Conservation (phyloP, 805 yeast genomes). For the baker's yeast (Saccharomyces cerevisiae) region DNA sequence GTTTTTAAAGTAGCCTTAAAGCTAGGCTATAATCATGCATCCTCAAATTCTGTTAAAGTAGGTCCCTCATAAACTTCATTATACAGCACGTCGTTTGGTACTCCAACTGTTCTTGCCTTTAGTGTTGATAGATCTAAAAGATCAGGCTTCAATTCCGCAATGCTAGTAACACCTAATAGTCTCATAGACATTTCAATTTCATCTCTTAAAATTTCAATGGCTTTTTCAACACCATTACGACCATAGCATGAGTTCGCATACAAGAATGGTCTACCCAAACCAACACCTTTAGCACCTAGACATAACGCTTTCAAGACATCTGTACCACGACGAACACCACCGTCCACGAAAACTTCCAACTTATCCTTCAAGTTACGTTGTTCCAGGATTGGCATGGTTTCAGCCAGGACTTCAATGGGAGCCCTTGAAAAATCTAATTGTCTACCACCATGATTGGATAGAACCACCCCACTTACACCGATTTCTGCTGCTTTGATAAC, state of each 20-base stretch:
- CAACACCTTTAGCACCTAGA: conserved; percentile 64
- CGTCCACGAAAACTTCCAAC: conserved; percentile 56
- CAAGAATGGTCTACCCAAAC: conserved; percentile 58
- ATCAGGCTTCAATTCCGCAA: conserved; percentile 51
- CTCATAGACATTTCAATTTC: conserved; percentile 76
- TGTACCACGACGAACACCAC: conserved; percentile 63
- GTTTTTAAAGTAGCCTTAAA: background rate
- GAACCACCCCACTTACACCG: conserved; percentile 70
- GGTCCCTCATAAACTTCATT: conserved; percentile 49
- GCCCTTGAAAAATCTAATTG: conserved; percentile 80
- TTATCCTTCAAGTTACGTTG: conserved; percentile 39
- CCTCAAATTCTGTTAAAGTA: conserved; percentile 42
- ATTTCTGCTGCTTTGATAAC: conserved; percentile 62
- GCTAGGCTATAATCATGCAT: background rate
- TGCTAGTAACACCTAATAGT: conserved; percentile 58
- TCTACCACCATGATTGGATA: conserved; percentile 87
- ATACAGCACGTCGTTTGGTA: conserved; percentile 51
- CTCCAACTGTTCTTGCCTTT: conserved; percentile 33
- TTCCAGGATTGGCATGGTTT: conserved; percentile 47
- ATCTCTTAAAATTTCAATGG: conserved; percentile 54
- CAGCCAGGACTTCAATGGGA: conserved; percentile 67
- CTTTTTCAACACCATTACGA: conserved; percentile 53
- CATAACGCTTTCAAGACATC: conserved; percentile 60
- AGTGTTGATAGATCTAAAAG: conserved; percentile 51
- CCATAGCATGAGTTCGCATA: conserved; percentile 60